Base-by-base conservation (phyloP, 1,139 yeast species). In the Candida sp. region DNA sequence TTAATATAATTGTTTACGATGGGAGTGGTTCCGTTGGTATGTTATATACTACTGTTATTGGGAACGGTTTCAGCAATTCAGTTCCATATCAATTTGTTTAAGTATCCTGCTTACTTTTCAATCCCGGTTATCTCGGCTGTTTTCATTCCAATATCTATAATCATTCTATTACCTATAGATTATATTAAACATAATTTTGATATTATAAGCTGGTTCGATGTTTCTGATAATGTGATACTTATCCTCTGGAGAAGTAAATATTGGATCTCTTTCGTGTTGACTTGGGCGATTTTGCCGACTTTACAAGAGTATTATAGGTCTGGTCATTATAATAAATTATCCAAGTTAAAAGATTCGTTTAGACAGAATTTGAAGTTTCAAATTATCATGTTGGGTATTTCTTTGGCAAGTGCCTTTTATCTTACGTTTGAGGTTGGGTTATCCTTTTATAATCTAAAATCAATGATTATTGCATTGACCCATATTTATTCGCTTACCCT, bases 401-500 rank as follows among this genome's bases (percentile, higher is more conserved):
- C 85, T 0, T 35, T 77, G 0, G 53, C 75, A 1, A 88, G 85
- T 0, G 59, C 82, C 23, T 54, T 86, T 4, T 88, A 88, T 57
- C 72, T 85, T 49, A 63, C 83, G 34, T 52, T 84, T 12, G 82
- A 79, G 45, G 77, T 79, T 7, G 89, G 91, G 3, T 70, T 87
- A 40, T 70, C 79, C 3, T 64, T 81, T 45, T 61, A 63, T 39
- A 79, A 84, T 39, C 66, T 87, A 56, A 85, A 84, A 58, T 73
- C 84, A 40, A 74, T 87, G 66, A 73, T 85, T 12, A 85, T 88
- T 50, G 93, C 95, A 0, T 57, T 87, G 25, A 80, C 95, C 1
- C 95, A 88, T 59, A 81, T 87, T n/a, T 88, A 87, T 59, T 79
- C 95, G 0, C 72, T 88, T 56, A 72, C 84, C 2, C 59, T 88